These are phyloP conservation scores for Paecilomyces dactylethromorphus DNA, from an alignment of 2,329 filamentous ascomycete species.

Conservation along the genomic window DNA sequence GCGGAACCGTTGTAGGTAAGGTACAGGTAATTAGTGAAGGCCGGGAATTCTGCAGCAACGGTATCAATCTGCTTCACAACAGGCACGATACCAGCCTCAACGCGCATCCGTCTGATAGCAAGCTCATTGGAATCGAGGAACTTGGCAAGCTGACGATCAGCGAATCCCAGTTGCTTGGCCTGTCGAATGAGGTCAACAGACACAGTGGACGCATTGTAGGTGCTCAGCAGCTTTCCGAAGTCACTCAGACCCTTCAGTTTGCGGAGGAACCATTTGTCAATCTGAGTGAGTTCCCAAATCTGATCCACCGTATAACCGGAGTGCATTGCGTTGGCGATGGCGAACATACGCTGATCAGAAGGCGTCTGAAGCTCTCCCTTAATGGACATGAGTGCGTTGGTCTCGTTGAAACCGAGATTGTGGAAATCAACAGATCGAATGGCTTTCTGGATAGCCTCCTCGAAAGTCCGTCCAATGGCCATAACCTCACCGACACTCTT, in stretches of 20 bases:
- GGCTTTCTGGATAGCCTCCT: conserved; percentile 97
- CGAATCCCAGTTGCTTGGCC: conserved; percentile 92
- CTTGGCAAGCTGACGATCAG: conserved; percentile 84
- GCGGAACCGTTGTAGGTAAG: conserved; percentile 89
- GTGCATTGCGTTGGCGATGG: conserved; percentile 96
- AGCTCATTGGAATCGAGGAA: conserved; percentile 95
- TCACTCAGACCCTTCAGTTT: conserved; percentile 86
- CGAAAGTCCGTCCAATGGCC: conserved; percentile 93
- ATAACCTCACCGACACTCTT: conserved; percentile 99
- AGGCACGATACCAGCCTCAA: conserved; percentile 80
- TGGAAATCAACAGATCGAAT: conserved; percentile 92
- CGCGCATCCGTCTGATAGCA: conserved; percentile 72
- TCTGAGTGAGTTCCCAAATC: conserved; percentile 97
- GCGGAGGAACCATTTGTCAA: conserved; percentile 96
- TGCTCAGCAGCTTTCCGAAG: conserved; percentile 73
- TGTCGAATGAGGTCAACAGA: conserved; percentile 63
- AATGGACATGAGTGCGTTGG: conserved; percentile 86
- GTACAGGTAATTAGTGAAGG: conserved; percentile 92
- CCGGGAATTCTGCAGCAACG: conserved; percentile 92
- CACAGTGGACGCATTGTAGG: conserved; percentile 60
- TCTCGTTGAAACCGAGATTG: conserved; percentile 92
- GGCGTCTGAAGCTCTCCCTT: conserved; percentile 95
- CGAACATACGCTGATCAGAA: conserved; percentile 93
- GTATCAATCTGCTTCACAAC: conserved; percentile 98
- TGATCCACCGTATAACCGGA: conserved; percentile 89